phyloP scores from a whole-genome alignment of 345 rosid species.

The Murraya paniculata region DNA sequence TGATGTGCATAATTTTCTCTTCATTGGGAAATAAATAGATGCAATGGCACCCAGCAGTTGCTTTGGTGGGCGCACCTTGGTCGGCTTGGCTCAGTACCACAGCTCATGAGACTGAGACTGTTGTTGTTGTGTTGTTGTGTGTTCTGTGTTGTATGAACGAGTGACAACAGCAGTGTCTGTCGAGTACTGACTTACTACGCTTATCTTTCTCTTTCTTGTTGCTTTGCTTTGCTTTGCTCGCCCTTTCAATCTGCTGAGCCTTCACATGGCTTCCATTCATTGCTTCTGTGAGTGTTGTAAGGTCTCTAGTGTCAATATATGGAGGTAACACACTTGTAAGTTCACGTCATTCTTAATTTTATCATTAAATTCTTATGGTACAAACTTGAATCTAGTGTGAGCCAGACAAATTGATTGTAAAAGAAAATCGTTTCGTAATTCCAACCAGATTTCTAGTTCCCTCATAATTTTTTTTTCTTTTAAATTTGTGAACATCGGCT shows the following conservation, averaged over 20 bases:
- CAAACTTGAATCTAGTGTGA: not conserved
- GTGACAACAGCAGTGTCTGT: not conserved
- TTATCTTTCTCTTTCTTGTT: not conserved
- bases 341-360: not conserved
- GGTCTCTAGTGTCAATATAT: not conserved
- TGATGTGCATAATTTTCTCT: constrained; percentile 1
- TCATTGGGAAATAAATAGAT: constrained; percentile 54
- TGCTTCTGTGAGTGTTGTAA: not conserved
- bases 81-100: constrained; percentile 54
- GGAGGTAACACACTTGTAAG: not conserved
- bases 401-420: too few relatives aligned
- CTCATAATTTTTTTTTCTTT: too few relatives aligned
- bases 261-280: constrained; percentile 11
- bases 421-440: too few relatives aligned
- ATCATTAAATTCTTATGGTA: not conserved
- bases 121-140: too few relatives aligned
- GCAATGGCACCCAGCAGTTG: constrained; percentile 58
- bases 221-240: not conserved
- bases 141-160: too few relatives aligned
- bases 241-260: not conserved
- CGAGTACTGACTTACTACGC: too few relatives aligned
- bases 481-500: too few relatives aligned
- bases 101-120: not conserved
- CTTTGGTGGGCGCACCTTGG: constrained; percentile 79
- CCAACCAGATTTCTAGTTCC: too few relatives aligned